phyloP scores from a whole-genome alignment of 2,329 filamentous ascomycete species.

The Aspergillus pseudoglaucus region DNA sequence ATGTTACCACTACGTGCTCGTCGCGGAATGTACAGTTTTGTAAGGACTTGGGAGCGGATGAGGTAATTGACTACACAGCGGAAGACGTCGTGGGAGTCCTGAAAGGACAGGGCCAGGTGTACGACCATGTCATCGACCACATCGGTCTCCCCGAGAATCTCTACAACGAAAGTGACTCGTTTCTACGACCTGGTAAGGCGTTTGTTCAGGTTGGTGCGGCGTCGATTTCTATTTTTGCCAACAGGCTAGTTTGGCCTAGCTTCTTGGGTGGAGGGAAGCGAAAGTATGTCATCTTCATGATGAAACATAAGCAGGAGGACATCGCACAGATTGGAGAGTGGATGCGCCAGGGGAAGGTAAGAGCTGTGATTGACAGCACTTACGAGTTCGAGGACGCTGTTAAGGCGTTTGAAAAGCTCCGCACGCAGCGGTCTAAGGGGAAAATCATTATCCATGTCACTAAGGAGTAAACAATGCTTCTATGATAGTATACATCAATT shows the following conservation, averaged over 20 bases:
- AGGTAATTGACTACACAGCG: conserved; percentile 55
- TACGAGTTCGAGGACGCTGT: conserved; percentile 52
- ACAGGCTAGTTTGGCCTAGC: conserved; percentile 38
- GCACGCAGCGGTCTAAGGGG: conserved; percentile 49
- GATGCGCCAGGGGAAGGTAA: conserved; percentile 55
- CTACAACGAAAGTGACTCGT: conserved; percentile 49
- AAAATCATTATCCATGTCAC: conserved; percentile 50
- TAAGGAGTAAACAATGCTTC: conserved; percentile 4
- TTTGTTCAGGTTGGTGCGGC: conserved; percentile 49
- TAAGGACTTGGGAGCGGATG: conserved; percentile 55
- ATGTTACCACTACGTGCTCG: conserved; percentile 56
- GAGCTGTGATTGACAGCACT: conserved; percentile 49
- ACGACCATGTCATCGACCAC: conserved; percentile 53
- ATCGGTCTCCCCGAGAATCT: conserved; percentile 46
- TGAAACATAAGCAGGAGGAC: conserved; percentile 38
- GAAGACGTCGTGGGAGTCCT: conserved; percentile 44
- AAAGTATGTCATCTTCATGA: conserved; percentile 27
- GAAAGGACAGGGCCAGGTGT: conserved; percentile 44
- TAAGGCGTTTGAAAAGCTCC: conserved; percentile 54
- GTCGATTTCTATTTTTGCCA: conserved; percentile 23
- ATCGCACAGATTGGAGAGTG: conserved; percentile 47
- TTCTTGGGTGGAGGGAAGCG: conserved; percentile 47
- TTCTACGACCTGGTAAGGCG: conserved; percentile 42
- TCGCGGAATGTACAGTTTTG: conserved; percentile 52
- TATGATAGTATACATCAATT: neutral